Evolutionary conservation across 331 rosid species (phyloP), one percentile per base, ranked within the genome.

Genomic region (Rosa hybrid): DNA sequence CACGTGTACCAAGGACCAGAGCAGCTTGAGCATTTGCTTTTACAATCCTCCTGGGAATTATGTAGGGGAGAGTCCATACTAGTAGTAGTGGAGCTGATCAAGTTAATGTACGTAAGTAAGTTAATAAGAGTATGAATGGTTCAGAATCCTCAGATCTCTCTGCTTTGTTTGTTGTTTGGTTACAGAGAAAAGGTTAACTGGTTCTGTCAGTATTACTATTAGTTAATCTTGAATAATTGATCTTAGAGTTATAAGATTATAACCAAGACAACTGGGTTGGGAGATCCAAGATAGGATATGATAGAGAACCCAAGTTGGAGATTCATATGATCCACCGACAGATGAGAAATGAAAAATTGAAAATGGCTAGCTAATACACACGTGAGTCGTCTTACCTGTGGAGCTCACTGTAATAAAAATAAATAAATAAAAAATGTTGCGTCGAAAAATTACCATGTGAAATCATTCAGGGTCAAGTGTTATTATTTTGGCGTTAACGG

Each of bases 21-120:
- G 83, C 18, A 87, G 78, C 74, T 78, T 93, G 77, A 86, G 90
- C 38, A 82, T 93, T n/a, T 93, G 97, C 60, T 91, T 90, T 78
- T 93, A 93, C 54, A 83, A 82, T 45, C 98, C 98, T 3, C 93
- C 97, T 0, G 98, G 93, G 0, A 93, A 90, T 69, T 57, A 83
- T 12, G 44, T 84, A 1, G 98, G 98, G 21, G 97, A 93, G 62
- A 79, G 49, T 68, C 99, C 99, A 0, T 96, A 78, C 54, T 91
- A 87, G 34, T 30, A 87, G 34, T 30, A 34, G 62, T 1, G 59
- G 1, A 56, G 2, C 27, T 60, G 20, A 25, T 27, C 17, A 25
- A 63, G 68, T 6, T 63, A 34, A 65, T 25, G 68, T 25, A 65
- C 6, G 21, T 30, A 34, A 10, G 39, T 25, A 25, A 16, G 71